These are phyloP conservation scores for Capsella bursapastoris DNA, from an alignment of 345 rosid species.

Conservation along the genomic window DNA sequence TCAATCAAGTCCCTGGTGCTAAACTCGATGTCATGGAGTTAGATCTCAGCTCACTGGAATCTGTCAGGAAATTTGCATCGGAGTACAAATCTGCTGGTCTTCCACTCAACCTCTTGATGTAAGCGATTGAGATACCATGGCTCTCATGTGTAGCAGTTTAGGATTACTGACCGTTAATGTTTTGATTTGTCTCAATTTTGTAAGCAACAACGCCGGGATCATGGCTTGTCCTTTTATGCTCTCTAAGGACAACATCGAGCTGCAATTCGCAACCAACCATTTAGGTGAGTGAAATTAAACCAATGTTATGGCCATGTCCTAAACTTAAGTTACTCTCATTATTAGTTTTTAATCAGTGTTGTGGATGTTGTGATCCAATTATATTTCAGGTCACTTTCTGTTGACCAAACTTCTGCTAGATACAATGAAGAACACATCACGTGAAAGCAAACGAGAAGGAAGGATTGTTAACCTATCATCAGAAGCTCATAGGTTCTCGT, in stretches of 20 bases:
- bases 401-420: constrained; percentile 61
- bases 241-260: constrained; percentile 60
- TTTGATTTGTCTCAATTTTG: constrained; percentile 8
- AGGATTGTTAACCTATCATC: constrained; percentile 67
- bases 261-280: constrained; percentile 65
- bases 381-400: constrained; percentile 68
- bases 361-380: not conserved
- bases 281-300: constrained; percentile 44
- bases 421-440: constrained; percentile 60
- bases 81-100: constrained; percentile 57
- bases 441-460: constrained; percentile 58
- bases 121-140: constrained; percentile 13
- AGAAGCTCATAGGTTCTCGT: constrained; percentile 48
- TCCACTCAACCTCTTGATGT: constrained; percentile 72
- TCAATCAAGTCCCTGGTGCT: constrained; percentile 57
- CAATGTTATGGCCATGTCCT: not conserved
- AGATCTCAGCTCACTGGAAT: constrained; percentile 67
- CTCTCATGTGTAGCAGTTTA: not conserved
- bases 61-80: constrained; percentile 62
- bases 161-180: not conserved
- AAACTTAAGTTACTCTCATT: not conserved
- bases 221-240: constrained; percentile 52
- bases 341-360: not conserved
- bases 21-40: constrained; percentile 70
- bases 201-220: constrained; percentile 57